Evolutionary conservation across 2,329 filamentous ascomycete genomes (phyloP).

Genomic region (Alternaria ventricosa): DNA sequence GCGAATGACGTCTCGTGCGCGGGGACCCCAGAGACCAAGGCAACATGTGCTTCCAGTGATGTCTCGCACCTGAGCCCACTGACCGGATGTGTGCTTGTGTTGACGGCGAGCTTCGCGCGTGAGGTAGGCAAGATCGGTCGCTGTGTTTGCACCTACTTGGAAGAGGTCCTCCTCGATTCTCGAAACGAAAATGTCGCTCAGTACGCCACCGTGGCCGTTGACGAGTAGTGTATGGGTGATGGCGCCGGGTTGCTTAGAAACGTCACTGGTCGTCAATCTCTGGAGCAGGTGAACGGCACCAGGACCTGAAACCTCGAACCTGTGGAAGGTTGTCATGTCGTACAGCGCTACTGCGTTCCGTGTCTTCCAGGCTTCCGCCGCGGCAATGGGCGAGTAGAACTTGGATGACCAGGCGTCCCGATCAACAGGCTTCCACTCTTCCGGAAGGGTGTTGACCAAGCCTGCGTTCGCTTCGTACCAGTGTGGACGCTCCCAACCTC

Average conservation of each 20-base stretch:
- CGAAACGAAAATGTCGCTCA: slow-evolving; percentile 64
- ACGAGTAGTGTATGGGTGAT: slow-evolving; percentile 66
- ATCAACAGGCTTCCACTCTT: slow-evolving; percentile 61
- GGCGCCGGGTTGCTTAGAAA: slow-evolving; percentile 56
- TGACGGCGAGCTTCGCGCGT: slow-evolving; percentile 60
- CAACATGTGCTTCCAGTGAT: slow-evolving; percentile 67
- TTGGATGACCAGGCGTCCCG: slow-evolving; percentile 65
- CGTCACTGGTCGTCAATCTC: slow-evolving; percentile 59
- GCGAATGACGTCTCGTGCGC: slow-evolving; percentile 59
- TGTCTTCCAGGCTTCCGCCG: slow-evolving; percentile 70
- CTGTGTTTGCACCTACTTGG: slow-evolving; percentile 64
- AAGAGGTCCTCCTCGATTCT: slow-evolving; percentile 58
- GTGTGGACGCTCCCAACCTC: slow-evolving; percentile 68
- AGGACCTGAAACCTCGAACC: slow-evolving; percentile 65
- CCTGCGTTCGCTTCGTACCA: slow-evolving; percentile 66
- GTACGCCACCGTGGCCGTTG: slow-evolving; percentile 60
- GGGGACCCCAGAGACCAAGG: slow-evolving; percentile 69
- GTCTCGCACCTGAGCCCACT: slow-evolving; percentile 62
- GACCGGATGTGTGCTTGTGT: slow-evolving; percentile 46
- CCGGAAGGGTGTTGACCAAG: slow-evolving; percentile 60
- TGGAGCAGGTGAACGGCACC: slow-evolving; percentile 64
- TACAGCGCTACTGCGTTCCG: slow-evolving; percentile 67
- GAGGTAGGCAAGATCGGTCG: slow-evolving; percentile 63
- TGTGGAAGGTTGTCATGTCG: slow-evolving; percentile 66
- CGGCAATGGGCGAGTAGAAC: slow-evolving; percentile 65